phyloP scores from a whole-genome alignment of 1,139 yeast genomes.

The Yamadazyma siamensis region DNA sequence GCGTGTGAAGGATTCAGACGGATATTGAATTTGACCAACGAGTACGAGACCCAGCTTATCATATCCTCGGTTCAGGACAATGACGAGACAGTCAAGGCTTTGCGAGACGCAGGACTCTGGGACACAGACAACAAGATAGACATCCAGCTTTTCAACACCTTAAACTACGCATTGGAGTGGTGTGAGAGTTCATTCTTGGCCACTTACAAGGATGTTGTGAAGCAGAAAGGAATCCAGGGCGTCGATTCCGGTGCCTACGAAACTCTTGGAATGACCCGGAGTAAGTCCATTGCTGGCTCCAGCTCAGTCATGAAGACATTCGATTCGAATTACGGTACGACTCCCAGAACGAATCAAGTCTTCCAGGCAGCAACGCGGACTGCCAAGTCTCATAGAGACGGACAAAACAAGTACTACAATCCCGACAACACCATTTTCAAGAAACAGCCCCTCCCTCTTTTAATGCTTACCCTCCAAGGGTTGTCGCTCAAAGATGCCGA shows the following conservation, averaged over 20 bases:
- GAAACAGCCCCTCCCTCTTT: conserved; percentile 63
- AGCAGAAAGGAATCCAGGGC: conserved; percentile 13
- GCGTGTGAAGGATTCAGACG: conserved; percentile 96
- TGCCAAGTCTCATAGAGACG: conserved; percentile 39
- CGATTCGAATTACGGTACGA: conserved; percentile 19
- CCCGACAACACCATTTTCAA: conserved; percentile 29
- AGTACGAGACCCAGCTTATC: conserved; percentile 67
- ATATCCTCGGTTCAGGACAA: conserved; percentile 72
- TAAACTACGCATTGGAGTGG: conserved; percentile 92
- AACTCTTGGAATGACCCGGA: conserved; percentile 14
- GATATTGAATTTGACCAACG: conserved; percentile 72
- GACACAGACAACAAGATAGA: conserved; percentile 38
- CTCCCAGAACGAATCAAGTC: conserved; percentile 64
- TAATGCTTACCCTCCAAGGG: conserved; percentile 70
- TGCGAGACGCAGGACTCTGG: conserved; percentile 73
- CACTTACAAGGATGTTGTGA: conserved; percentile 48
- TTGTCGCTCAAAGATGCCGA: conserved; percentile 56
- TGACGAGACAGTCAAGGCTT: conserved; percentile 58
- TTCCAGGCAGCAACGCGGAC: conserved; percentile 61
- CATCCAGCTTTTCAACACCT: conserved; percentile 64
- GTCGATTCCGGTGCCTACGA: conserved; percentile 9
- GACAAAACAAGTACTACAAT: conserved; percentile 28
- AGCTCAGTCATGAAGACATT: conserved; percentile 11
- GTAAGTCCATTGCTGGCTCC: conserved; percentile 13
- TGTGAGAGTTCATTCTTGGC: conserved; percentile 87